These are phyloP conservation scores for Arthromyces matolae DNA, from an alignment of 768 basidiomycete genomes.

Conservation along the genomic window DNA sequence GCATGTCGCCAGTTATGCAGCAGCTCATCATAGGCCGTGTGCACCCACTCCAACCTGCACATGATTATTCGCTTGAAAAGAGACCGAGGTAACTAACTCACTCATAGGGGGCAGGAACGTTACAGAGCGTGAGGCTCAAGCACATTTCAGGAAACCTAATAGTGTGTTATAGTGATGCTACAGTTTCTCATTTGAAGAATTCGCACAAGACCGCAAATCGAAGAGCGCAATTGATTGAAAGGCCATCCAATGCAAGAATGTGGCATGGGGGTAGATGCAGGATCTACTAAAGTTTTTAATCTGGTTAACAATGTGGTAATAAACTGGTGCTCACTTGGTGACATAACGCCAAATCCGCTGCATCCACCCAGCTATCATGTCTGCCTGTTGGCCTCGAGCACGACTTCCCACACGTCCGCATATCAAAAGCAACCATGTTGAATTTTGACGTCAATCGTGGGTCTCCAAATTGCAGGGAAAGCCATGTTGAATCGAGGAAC, in stretches of 20 bases:
- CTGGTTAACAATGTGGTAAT: background rate
- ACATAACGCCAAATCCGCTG: constrained; percentile 70
- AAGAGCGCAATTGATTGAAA: constrained; percentile 54
- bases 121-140: constrained; percentile 63
- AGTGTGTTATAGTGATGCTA: background rate
- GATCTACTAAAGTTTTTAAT: constrained; percentile 32
- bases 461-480: constrained; percentile 64
- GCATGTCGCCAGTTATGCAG: constrained; percentile 61
- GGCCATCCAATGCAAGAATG: constrained; percentile 63
- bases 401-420: constrained; percentile 60
- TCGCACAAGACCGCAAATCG: constrained; percentile 66
- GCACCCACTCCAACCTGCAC: constrained; percentile 53
- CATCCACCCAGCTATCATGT: constrained; percentile 76
- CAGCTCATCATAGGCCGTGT: constrained; percentile 61
- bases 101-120: constrained; percentile 66
- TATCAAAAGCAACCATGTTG: constrained; percentile 76
- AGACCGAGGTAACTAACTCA: too few relatives aligned
- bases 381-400: constrained; percentile 46
- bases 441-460: constrained; percentile 51
- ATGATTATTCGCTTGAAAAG: too few relatives aligned
- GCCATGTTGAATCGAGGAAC: constrained; percentile 68
- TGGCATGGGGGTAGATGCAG: constrained; percentile 67
- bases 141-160: constrained; percentile 70
- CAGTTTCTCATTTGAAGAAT: background rate
- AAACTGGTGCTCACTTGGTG: constrained; percentile 45